These are phyloP conservation scores for Aspergillus luchuensis DNA, from an alignment of 2,329 filamentous ascomycete genomes.

Conservation along the genomic window DNA sequence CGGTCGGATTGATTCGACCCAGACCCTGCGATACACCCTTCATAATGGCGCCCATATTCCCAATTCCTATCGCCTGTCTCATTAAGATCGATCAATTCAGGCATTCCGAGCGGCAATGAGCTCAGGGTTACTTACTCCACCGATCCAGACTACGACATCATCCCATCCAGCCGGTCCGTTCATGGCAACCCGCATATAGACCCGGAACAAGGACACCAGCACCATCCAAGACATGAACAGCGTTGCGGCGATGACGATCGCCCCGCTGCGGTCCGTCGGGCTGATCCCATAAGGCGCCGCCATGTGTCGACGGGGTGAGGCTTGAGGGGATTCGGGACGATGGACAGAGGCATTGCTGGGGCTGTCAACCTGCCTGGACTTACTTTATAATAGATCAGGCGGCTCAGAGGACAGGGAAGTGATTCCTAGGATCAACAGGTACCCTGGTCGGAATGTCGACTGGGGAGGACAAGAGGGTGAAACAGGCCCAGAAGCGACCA, in stretches of 20 bases:
- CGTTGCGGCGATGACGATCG: slow-evolving; percentile 20
- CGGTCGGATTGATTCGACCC: slow-evolving; percentile 19
- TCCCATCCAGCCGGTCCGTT: slow-evolving; percentile 28
- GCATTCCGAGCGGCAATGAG: too few species aligned
- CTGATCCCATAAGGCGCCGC: slow-evolving; percentile 17
- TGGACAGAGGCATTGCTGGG: slow-evolving; percentile 7
- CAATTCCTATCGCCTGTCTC: slow-evolving; percentile 23
- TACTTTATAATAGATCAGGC: not conserved
- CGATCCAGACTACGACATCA: slow-evolving; percentile 23
- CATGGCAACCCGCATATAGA: slow-evolving; percentile 27
- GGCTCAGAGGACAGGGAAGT: not conserved
- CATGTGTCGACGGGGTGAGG: not conserved
- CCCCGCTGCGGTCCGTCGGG: slow-evolving; percentile 20
- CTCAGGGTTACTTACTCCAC: slow-evolving; percentile 14
- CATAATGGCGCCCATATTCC: slow-evolving; percentile 27
- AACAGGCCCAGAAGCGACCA: not conserved
- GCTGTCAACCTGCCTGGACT: not conserved
- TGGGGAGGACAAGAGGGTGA: not conserved
- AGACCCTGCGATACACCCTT: slow-evolving; percentile 27
- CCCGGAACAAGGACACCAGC: slow-evolving; percentile 19
- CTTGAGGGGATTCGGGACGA: not conserved
- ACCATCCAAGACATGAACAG: slow-evolving; percentile 30
- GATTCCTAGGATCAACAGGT: not conserved
- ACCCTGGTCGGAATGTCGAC: not conserved
- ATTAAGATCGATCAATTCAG: not conserved